Percentiles rank a stretch among this genome's conserved stretches.
Conservation (phyloP, 2,329 filamentous ascomycete genomes). For the Botrytis pseudocinerea region DNA sequence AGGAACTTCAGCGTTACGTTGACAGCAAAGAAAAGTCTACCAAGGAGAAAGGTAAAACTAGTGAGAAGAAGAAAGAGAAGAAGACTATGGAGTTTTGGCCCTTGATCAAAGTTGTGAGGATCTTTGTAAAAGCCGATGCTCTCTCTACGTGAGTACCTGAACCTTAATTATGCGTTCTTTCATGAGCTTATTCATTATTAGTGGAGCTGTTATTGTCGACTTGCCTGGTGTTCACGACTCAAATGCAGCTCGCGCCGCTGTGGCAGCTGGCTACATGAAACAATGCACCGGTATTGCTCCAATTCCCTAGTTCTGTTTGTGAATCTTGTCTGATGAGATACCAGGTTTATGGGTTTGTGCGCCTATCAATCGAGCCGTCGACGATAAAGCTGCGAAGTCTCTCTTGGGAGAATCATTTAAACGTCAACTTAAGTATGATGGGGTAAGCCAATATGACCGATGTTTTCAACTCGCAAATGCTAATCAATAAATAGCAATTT, state of each 20-base stretch:
- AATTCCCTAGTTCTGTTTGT: neutral
- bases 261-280: conserved; percentile 56
- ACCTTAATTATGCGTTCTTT: neutral
- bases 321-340: neutral
- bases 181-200: conserved; percentile 25
- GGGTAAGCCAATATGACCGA: conserved; percentile 36
- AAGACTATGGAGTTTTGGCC: conserved; percentile 46
- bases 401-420: conserved; percentile 59
- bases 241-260: conserved; percentile 49
- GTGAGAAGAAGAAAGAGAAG: conserved; percentile 33
- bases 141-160: conserved; percentile 39
- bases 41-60: conserved; percentile 43
- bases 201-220: conserved; percentile 54
- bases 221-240: conserved; percentile 55
- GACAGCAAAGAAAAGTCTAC: conserved; percentile 37
- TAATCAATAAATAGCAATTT: conserved; percentile 13
- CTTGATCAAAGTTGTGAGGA: conserved; percentile 43
- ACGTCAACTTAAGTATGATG: conserved; percentile 60
- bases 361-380: conserved; percentile 59
- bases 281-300: conserved; percentile 47
- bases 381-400: conserved; percentile 58
- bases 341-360: conserved; percentile 60
- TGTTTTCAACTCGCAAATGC: neutral
- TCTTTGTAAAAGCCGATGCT: conserved; percentile 49
- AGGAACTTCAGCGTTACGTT: conserved; percentile 32